A percentile compares a stretch with the other conserved stretches of the same genome.
Evolutionary conservation across 768 basidiomycete species (phyloP).

Genomic region (Serendipita indica): DNA sequence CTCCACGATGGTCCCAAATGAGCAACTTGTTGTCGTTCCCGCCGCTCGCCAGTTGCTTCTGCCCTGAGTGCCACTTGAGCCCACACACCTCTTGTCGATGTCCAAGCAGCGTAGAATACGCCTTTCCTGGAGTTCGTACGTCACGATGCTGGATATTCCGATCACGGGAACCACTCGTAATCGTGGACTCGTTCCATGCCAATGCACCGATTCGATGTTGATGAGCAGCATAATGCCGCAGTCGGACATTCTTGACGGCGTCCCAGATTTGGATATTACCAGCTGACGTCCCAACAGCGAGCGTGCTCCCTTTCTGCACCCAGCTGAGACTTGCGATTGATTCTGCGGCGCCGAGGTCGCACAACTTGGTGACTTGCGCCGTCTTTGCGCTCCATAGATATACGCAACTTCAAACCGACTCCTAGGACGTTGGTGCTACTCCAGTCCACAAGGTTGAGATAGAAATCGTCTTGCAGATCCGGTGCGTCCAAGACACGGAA

Average conservation of each 20-base stretch:
- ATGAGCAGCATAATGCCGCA: conserved; percentile 81
- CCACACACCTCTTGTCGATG: conserved; percentile 95
- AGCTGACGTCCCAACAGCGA: conserved; percentile 85
- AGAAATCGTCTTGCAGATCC: conserved; percentile 95
- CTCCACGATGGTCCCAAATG: conserved; percentile 81
- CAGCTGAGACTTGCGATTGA: conserved; percentile 80
- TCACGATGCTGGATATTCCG: conserved; percentile 85
- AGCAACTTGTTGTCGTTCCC: conserved; percentile 99
- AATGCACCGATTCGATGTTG: conserved; percentile 80
- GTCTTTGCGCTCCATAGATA: conserved; percentile 97
- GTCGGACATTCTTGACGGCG: conserved; percentile 54
- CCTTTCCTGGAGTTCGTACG: conserved; percentile 56
- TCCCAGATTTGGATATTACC: conserved; percentile 91
- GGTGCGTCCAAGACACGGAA: conserved; percentile 96
- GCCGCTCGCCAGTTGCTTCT: conserved; percentile 69
- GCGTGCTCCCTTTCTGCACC: conserved; percentile 66
- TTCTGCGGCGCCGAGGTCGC: conserved; percentile 58
- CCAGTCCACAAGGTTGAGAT: conserved; percentile 97
- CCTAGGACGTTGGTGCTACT: conserved; percentile 87
- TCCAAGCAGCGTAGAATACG: conserved; percentile 56
- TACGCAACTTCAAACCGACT: conserved; percentile 78
- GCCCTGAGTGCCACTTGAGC: conserved; percentile 63
- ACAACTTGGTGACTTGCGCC: conserved; percentile 80
- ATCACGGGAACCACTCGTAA: conserved; percentile 86
- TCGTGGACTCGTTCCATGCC: conserved; percentile 80